These are phyloP conservation scores for Mikania micrantha DNA, from an alignment of 129 eudicot genomes.

Conservation along the genomic window DNA sequence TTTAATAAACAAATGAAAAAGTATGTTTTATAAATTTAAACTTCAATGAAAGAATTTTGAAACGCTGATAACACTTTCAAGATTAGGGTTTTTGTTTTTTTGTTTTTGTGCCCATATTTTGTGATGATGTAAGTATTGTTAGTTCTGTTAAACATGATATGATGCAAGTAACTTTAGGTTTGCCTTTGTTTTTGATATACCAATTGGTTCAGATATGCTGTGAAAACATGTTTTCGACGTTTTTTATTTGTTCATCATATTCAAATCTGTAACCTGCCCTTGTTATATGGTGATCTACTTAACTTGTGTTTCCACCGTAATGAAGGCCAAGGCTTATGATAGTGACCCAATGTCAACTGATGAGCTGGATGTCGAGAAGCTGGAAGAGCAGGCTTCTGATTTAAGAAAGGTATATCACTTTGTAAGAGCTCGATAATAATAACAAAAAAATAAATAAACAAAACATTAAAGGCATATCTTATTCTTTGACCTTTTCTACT, in stretches of 20 bases:
- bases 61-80: neutral
- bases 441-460: neutral
- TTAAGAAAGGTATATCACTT: slow-evolving; percentile 51
- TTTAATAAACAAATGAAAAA: neutral
- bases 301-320: slow-evolving; percentile 1
- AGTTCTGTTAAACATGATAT: neutral
- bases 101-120: neutral
- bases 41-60: neutral
- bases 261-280: neutral
- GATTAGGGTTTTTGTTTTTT: no score
- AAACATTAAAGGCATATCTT: neutral
- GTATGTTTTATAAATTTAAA: neutral
- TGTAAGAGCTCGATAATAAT: neutral
- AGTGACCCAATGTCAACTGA: slow-evolving; percentile 41
- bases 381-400: slow-evolving; percentile 69
- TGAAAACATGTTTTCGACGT: neutral
- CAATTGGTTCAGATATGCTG: neutral
- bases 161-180: neutral
- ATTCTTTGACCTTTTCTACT: neutral
- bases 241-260: neutral
- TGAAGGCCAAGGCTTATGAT: slow-evolving; percentile 52
- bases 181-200: neutral
- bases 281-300: neutral
- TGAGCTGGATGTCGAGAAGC: slow-evolving; percentile 52
- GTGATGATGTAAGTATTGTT: neutral